These are phyloP conservation scores for Stylonectria norvegica DNA, from an alignment of 2,329 filamentous ascomycete genomes.

Conservation along the genomic window DNA sequence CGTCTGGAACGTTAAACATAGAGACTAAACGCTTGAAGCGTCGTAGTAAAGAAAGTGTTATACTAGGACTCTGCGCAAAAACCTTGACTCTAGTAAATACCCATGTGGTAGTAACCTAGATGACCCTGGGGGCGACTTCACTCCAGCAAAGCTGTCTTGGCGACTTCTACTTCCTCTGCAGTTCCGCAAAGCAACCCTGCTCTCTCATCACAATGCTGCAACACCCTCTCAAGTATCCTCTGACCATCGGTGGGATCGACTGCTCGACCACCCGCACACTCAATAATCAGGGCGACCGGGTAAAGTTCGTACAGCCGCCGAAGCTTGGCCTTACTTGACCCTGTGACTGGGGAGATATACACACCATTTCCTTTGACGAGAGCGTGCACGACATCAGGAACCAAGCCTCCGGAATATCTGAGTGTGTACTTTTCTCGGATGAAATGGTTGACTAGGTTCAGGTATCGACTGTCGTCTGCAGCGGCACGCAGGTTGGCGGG, in stretches of 20 bases:
- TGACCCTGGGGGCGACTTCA: too few species aligned
- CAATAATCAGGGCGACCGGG: slow-evolving; percentile 57
- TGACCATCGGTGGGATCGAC: slow-evolving; percentile 45
- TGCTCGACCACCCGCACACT: slow-evolving; percentile 57
- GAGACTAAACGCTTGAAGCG: too few species aligned
- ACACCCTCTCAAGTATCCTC: slow-evolving; percentile 37
- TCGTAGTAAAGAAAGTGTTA: too few species aligned
- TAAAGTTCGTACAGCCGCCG: slow-evolving; percentile 57
- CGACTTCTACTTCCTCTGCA: slow-evolving; percentile 44
- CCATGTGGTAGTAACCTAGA: too few species aligned
- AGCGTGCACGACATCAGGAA: slow-evolving; percentile 58
- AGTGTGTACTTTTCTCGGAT: slow-evolving; percentile 55
- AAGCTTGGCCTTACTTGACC: slow-evolving; percentile 52
- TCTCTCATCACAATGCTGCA: slow-evolving; percentile 46
- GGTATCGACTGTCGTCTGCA: slow-evolving; percentile 48
- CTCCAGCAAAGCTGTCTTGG: slow-evolving; percentile 17
- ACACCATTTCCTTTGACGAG: slow-evolving; percentile 60
- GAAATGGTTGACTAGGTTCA: slow-evolving; percentile 46
- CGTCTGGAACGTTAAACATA: too few species aligned
- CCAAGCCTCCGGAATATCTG: slow-evolving; percentile 57
- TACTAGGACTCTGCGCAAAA: too few species aligned
- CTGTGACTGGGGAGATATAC: slow-evolving; percentile 56
- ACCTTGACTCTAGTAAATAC: too few species aligned
- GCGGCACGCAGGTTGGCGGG: slow-evolving; percentile 60
- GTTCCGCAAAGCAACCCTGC: slow-evolving; percentile 51